Evolutionary conservation across 2,329 filamentous ascomycete genomes (phyloP), one percentile per base, ranked within the genome.

Genomic region (Cordyceps pruinosa): DNA sequence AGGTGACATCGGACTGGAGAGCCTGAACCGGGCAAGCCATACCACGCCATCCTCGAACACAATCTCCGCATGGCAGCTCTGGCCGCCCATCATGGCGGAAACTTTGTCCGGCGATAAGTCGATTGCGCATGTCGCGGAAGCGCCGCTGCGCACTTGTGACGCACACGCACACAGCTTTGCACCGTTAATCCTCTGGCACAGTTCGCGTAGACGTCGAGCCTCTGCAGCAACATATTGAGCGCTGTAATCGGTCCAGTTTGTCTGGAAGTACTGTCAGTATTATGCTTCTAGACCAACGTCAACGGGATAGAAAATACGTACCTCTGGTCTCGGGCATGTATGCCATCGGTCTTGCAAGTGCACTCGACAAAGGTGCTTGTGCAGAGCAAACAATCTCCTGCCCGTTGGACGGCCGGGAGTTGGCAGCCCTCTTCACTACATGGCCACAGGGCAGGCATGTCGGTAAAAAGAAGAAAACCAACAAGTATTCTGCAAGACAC

Each of bases 21-120:
- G 61, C 7, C 62, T 60, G 58, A 68, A 64, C 10, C 66, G 63
- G 2, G 61, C 65, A 17, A 69, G 60, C 64, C 63, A 68, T 8
- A 46, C 46, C 1, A 67, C 60, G 4, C 59, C 56, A 28, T 68
- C 66, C n/a, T 55, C n/a, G 44, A 69, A 68, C 5, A n/a, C 57
- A n/a, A 69, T 58, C 6, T 66, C 63, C 5, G 62, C 62, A 59
- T 68, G 64, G 32, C 62, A 67, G 41, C 66, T 68, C 42, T 66
- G 62, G 0, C 63, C 60, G 23, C 66, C 64, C 62, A 65, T 67
- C 62, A 66, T 66, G 5, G 46, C 32, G n/a, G 61, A 63, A 5
- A 66, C 48, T 17, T 19, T 58, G 44, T 62, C 59, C 5, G 48
- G 21, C 2, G 60, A 65, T 8, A 66, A n/a, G 50, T 66, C 53